Evolutionary conservation across 192 early-diverging fungal genomes (phyloP).

Genomic region (Coemansia asiatica): DNA sequence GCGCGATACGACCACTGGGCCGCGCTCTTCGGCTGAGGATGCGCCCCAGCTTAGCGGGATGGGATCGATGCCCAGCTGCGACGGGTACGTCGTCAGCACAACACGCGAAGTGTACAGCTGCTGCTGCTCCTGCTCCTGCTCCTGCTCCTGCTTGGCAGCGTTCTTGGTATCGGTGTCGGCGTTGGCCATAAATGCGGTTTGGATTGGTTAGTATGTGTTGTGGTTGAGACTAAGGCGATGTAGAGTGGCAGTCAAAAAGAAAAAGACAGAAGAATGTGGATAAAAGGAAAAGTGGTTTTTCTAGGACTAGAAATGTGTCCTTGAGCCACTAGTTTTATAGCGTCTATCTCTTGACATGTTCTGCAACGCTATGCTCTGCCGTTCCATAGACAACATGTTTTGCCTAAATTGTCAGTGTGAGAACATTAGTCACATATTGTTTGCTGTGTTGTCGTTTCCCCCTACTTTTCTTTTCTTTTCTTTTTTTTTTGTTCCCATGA

Average conservation of each 20-base stretch:
- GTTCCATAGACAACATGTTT: no score
- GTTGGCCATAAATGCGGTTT: neutral
- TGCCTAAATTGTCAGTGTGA: neutral
- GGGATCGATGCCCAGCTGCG: slow-evolving; percentile 70
- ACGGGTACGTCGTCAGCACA: slow-evolving; percentile 71
- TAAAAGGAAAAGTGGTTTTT: no score
- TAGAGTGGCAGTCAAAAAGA: no score
- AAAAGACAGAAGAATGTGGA: no score
- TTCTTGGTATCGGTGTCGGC: neutral
- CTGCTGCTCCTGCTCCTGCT: slow-evolving; percentile 11
- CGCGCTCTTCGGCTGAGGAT: slow-evolving; percentile 67
- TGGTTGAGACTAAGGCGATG: no score
- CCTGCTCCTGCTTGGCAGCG: neutral
- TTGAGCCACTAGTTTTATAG: slow-evolving; percentile 8
- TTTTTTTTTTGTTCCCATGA: neutral
- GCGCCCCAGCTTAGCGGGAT: slow-evolving; percentile 78
- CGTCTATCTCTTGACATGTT: neutral
- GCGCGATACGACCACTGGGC: slow-evolving; percentile 84
- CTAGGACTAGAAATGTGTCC: no score
- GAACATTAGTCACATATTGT: neutral
- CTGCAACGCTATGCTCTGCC: neutral
- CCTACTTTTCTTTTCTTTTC: neutral
- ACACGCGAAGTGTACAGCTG: slow-evolving; percentile 61
- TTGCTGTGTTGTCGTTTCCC: neutral
- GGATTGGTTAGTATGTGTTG: neutral